Conservation (phyloP, 2,329 filamentous ascomycete species). For the Aphanocladium album region DNA sequence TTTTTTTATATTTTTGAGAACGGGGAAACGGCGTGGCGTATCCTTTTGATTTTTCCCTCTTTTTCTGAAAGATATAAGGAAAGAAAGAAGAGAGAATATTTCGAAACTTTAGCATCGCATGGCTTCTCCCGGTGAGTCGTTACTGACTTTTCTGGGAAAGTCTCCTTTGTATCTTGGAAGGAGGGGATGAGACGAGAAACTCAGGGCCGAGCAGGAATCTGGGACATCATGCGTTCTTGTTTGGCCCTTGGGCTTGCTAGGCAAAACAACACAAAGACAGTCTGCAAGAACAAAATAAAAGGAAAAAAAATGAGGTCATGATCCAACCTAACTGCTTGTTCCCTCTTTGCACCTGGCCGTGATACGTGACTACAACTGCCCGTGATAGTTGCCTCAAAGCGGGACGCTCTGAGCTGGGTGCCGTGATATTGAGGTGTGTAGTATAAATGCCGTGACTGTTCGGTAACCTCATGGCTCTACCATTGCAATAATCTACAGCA, state of each 20-base stretch:
- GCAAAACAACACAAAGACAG: conserved; percentile 12
- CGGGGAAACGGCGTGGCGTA: conserved; percentile 12
- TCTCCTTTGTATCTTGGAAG: conserved; percentile 12
- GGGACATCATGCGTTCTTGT: background rate
- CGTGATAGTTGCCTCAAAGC: too few relatives aligned
- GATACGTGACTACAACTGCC: too few relatives aligned
- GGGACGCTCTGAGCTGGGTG: too few relatives aligned
- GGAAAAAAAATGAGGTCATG: conserved; percentile 35
- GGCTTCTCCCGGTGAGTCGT: background rate
- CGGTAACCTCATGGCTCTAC: too few relatives aligned
- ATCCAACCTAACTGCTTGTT: conserved; percentile 20
- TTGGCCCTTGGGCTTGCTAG: conserved; percentile 6
- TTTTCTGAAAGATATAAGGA: background rate
- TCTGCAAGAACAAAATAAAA: conserved; percentile 28
- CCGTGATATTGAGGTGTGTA: too few relatives aligned
- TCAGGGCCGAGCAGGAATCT: background rate
- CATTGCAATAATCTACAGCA: too few relatives aligned
- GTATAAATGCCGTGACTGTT: too few relatives aligned
- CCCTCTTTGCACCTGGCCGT: background rate
- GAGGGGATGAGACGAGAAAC: background rate
- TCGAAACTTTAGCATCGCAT: conserved; percentile 6
- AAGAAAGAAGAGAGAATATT: background rate
- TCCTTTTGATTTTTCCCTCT: conserved; percentile 11
- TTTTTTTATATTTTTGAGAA: conserved; percentile 12
- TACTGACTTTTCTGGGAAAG: background rate